phyloP scores from a whole-genome alignment of 2,329 filamentous ascomycete genomes.

The Phialophora tarda region DNA sequence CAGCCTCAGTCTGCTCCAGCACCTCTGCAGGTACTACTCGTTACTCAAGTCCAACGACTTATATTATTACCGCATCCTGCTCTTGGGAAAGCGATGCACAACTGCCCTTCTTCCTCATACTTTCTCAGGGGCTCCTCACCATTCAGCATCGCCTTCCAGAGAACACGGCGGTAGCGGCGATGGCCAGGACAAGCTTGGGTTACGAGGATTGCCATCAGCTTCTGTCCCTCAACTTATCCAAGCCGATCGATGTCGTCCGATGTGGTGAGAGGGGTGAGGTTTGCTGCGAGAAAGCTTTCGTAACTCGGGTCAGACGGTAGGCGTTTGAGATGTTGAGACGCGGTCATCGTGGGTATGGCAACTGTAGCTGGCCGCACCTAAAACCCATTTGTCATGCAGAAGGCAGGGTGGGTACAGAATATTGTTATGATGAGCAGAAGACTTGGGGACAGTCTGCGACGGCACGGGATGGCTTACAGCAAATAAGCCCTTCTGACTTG shows the following conservation, averaged over 20 bases:
- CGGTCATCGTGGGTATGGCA: not conserved
- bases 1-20: not conserved
- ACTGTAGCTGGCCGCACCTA: not conserved
- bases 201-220: not conserved
- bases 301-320: not conserved
- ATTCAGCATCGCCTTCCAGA: too few species aligned
- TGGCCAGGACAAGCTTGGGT: not conserved
- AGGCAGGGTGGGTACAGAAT: not conserved
- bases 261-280: not conserved
- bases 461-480: not conserved
- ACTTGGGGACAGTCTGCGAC: not conserved
- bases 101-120: not conserved
- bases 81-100: too few species aligned
- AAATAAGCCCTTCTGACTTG: not conserved
- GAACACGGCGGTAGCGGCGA: too few species aligned
- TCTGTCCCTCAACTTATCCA: not conserved
- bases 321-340: not conserved
- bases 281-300: not conserved
- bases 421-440: not conserved
- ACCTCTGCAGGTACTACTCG: too few species aligned
- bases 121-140: too few species aligned
- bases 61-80: too few species aligned
- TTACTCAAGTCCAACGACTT: too few species aligned
- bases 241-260: not conserved
- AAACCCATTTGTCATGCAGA: not conserved